phyloP scores from a whole-genome alignment of 148 eudicot genomes.

The Spergularia bocconei region DNA sequence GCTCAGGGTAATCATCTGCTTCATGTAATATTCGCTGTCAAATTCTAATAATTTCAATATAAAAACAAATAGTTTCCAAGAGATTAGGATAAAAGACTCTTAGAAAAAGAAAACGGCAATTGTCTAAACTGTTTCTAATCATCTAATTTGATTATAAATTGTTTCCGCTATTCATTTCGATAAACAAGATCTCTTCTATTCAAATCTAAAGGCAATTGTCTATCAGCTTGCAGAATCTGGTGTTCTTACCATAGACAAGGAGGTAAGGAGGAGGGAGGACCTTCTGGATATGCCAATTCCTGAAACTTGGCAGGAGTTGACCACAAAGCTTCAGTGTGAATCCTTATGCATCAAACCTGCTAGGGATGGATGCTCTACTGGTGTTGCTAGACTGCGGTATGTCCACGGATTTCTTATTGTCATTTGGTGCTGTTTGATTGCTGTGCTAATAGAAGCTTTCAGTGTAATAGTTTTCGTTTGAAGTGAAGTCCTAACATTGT shows the following conservation, averaged over 20 bases:
- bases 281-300: constrained; percentile 38
- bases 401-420: constrained; percentile 15
- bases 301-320: constrained; percentile 62
- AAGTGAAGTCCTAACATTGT: constrained; percentile 8
- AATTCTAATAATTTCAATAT: neutral
- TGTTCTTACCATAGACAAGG: constrained; percentile 77
- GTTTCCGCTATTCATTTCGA: no score
- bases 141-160: no score
- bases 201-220: neutral
- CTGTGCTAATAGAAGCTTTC: constrained; percentile 8
- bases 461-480: neutral
- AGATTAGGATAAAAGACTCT: neutral
- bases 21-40: neutral
- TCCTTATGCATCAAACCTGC: constrained; percentile 82
- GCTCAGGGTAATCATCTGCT: no score
- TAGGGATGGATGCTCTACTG: constrained; percentile 95
- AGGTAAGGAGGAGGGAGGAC: constrained; percentile 49
- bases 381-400: constrained; percentile 88
- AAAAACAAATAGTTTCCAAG: neutral
- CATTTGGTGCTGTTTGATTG: constrained; percentile 10
- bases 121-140: no score
- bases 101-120: no score
- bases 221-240: constrained; percentile 69
- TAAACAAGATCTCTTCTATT: neutral
- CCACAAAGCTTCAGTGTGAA: constrained; percentile 58